A percentile compares a stretch with the other conserved stretches of the same genome.
phyloP scores from a whole-genome alignment of 2,329 filamentous ascomycete species.

The Claviceps digitariae region DNA sequence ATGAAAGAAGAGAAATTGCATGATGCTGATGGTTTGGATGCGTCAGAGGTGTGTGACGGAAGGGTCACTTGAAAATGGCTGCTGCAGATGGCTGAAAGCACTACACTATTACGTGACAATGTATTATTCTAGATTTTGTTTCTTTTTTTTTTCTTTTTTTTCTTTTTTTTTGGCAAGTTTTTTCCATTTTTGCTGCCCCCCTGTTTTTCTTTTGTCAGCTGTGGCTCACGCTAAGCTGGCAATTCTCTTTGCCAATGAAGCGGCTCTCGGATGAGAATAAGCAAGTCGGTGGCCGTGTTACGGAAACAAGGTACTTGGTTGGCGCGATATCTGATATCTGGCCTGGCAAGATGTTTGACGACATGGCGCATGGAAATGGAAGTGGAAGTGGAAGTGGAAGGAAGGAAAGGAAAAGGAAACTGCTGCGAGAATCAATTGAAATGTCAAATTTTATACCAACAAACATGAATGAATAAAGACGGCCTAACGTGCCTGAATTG shows the following conservation, averaged over 20 bases:
- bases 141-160: not conserved
- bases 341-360: not conserved
- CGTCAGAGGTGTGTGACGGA: not conserved
- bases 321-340: not conserved
- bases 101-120: not conserved
- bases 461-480: not conserved
- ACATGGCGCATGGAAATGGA: not conserved
- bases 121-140: not conserved
- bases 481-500: not conserved
- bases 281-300: not conserved
- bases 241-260: not conserved
- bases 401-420: not conserved
- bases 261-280: not conserved
- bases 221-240: not conserved
- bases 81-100: not conserved
- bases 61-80: not conserved
- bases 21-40: not conserved
- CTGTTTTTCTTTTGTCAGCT: not conserved
- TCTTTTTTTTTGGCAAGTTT: not conserved
- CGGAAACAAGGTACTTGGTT: not conserved
- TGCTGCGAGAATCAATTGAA: not conserved
- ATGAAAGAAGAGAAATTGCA: no score
- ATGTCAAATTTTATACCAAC: not conserved
- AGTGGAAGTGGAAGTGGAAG: not conserved
- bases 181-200: not conserved